Percentiles rank a stretch among this genome's conserved stretches.
These are phyloP conservation scores for Diatrype stigma DNA, from an alignment of 2,329 filamentous ascomycete genomes.

Conservation along the genomic window DNA sequence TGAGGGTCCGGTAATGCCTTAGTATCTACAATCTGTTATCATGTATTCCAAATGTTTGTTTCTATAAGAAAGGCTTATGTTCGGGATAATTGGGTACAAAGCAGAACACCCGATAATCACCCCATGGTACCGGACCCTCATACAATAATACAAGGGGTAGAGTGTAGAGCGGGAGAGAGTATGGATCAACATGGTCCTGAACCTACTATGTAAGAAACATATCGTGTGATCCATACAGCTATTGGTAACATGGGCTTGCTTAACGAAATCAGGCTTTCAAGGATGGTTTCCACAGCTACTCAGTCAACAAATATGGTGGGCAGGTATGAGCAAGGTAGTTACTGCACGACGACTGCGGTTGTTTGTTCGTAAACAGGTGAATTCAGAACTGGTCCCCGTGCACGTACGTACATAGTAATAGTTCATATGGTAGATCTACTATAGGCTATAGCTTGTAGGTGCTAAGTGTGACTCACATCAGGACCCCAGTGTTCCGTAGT, in stretches of 20 bases:
- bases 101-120: no score
- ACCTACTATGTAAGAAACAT: not conserved
- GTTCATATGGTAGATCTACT: not conserved
- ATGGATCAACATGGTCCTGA: no score
- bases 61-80: no score
- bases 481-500: not conserved
- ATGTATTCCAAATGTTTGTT: no score
- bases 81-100: no score
- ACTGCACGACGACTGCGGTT: not conserved
- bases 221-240: not conserved
- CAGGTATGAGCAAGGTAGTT: not conserved
- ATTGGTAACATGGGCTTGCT: no score
- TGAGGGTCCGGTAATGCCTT: no score
- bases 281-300: conserved; percentile 1
- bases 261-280: not conserved
- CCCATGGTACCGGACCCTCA: no score
- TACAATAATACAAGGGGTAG: no score
- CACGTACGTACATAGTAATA: no score
- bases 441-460: not conserved
- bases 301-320: not conserved
- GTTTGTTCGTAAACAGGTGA: not conserved
- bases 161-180: no score
- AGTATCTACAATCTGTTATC: no score
- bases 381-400: not conserved
- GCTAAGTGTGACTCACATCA: not conserved